Conservation (phyloP, 768 basidiomycete species). For the Paxillus involutus region DNA sequence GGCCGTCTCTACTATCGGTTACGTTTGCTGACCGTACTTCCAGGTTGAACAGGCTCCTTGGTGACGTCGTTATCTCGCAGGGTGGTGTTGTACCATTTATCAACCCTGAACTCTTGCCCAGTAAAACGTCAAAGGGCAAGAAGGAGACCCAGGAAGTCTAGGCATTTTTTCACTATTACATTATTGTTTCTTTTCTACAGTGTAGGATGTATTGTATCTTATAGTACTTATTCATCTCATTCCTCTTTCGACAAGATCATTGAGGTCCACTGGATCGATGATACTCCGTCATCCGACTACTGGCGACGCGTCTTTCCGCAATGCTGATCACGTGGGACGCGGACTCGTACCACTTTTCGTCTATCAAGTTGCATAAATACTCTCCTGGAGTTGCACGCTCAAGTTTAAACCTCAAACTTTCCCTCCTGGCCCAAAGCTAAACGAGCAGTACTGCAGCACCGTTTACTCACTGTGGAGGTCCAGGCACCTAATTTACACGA, state of each 20-base stretch:
- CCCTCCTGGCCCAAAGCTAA: too few relatives aligned
- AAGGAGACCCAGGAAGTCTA: slow-evolving; percentile 50
- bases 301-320: too few relatives aligned
- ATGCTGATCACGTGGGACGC: neutral
- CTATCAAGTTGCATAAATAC: neutral
- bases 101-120: slow-evolving; percentile 51
- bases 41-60: slow-evolving; percentile 40
- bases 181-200: slow-evolving; percentile 14
- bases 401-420: too few relatives aligned
- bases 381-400: neutral
- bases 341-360: neutral
- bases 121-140: slow-evolving; percentile 54
- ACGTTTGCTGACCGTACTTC: neutral
- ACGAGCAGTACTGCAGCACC: too few relatives aligned
- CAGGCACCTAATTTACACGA: neutral
- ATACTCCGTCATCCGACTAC: too few relatives aligned
- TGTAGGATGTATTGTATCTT: slow-evolving; percentile 34
- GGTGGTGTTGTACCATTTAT: slow-evolving; percentile 59
- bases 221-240: slow-evolving; percentile 29
- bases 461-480: neutral
- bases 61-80: slow-evolving; percentile 58
- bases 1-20: neutral
- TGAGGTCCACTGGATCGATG: too few relatives aligned
- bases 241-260: neutral
- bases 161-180: slow-evolving; percentile 5